Conservation (phyloP, 2,329 filamentous ascomycete genomes). For the Stachybotrys elegans region DNA sequence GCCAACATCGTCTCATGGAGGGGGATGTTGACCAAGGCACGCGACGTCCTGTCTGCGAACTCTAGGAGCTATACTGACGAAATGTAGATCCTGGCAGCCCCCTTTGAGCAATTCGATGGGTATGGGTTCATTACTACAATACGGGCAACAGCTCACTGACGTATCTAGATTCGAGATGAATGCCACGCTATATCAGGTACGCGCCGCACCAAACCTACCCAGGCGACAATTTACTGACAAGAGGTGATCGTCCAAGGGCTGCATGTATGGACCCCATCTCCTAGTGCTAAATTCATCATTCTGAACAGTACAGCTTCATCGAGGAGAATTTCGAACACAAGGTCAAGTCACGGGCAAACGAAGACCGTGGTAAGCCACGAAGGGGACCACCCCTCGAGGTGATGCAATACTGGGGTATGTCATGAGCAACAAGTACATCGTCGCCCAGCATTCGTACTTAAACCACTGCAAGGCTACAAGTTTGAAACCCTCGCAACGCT, state of each 20-base stretch:
- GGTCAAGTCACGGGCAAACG: constrained; percentile 52
- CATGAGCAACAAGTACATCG: neutral
- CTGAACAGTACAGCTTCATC: constrained; percentile 82
- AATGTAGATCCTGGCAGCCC: constrained; percentile 72
- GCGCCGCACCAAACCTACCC: too few relatives aligned
- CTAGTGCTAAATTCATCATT: too few relatives aligned
- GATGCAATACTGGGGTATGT: constrained; percentile 85
- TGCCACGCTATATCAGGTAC: constrained; percentile 81
- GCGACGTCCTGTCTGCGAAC: constrained; percentile 7
- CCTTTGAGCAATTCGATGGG: constrained; percentile 79
- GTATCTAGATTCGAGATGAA: constrained; percentile 83
- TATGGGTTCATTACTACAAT: constrained; percentile 30
- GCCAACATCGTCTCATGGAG: constrained; percentile 87
- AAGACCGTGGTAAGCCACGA: constrained; percentile 31
- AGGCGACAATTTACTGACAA: too few relatives aligned
- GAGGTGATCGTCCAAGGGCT: constrained; percentile 38
- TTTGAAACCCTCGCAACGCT: constrained; percentile 85
- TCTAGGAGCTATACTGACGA: constrained; percentile 4
- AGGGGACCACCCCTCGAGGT: constrained; percentile 59
- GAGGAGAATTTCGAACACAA: constrained; percentile 84
- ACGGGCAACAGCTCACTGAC: constrained; percentile 13
- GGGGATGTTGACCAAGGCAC: constrained; percentile 96
- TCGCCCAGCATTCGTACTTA: too few relatives aligned
- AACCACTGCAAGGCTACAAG: constrained; percentile 68
- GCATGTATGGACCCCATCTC: constrained; percentile 47